Percentiles rank a stretch among this genome's conserved stretches.
phyloP scores from a whole-genome alignment of 352 stramenopile genomes.

The Phytopythium aichiense region DNA sequence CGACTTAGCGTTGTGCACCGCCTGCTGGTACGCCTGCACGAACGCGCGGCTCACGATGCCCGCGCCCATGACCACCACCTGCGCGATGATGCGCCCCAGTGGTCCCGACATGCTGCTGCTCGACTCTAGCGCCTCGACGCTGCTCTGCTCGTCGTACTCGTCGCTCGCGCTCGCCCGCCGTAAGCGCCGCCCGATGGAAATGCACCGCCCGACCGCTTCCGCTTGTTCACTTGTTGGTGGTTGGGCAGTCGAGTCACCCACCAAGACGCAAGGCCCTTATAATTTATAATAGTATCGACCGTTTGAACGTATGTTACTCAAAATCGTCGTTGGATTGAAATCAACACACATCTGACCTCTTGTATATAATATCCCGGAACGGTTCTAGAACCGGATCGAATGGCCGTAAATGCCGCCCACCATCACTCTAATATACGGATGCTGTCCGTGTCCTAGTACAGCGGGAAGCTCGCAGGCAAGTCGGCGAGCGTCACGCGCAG shows the following conservation, averaged over 20 bases:
- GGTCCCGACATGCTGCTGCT: constrained; percentile 66
- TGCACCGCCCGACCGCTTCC: too few species aligned
- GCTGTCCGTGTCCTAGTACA: constrained; percentile 16
- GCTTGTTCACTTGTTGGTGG: too few species aligned
- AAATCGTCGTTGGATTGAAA: not conserved
- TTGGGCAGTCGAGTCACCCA: too few species aligned
- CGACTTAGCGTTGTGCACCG: constrained; percentile 79
- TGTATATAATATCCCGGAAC: not conserved
- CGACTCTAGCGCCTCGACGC: not conserved
- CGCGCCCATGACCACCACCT: constrained; percentile 80
- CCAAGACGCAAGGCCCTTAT: too few species aligned
- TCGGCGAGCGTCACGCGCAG: constrained; percentile 39
- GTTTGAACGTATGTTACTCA: not conserved
- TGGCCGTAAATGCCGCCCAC: not conserved
- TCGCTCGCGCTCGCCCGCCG: not conserved
- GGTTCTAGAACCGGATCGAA: not conserved
- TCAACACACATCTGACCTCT: not conserved
- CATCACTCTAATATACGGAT: not conserved
- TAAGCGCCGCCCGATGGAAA: not conserved
- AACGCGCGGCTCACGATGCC: constrained; percentile 84
- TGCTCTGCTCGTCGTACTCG: not conserved
- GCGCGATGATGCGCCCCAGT: constrained; percentile 73
- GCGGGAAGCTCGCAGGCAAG: constrained; percentile 29
- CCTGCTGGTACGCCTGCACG: constrained; percentile 87
- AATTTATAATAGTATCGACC: not conserved